These are phyloP conservation scores for Trichoderma arundinaceum DNA, from an alignment of 2,329 filamentous ascomycete species.

Conservation along the genomic window DNA sequence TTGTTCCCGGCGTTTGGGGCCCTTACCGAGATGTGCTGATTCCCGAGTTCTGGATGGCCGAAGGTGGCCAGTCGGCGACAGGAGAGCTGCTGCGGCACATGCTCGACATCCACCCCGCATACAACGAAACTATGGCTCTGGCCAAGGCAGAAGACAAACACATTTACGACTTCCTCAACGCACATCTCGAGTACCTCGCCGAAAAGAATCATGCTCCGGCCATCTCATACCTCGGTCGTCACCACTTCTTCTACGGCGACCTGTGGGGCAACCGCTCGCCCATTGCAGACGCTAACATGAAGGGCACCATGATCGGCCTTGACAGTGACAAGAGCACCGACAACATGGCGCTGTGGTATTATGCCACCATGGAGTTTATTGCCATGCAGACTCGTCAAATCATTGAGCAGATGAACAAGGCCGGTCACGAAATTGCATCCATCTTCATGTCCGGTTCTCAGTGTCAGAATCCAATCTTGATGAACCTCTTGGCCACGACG, in stretches of 20 bases:
- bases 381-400: constrained; percentile 97
- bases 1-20: constrained; percentile 95
- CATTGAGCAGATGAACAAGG: constrained; percentile 87
- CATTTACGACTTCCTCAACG: constrained; percentile 94
- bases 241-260: constrained; percentile 99
- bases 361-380: constrained; percentile 97
- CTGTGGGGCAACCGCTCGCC: constrained; percentile 96
- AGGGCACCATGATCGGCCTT: constrained; percentile 84
- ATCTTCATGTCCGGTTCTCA: constrained; percentile 99
- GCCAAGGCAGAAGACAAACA: constrained; percentile 84
- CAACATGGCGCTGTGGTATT: constrained; percentile 89
- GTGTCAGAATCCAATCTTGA: constrained; percentile 92
- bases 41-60: constrained; percentile 93
- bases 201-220: constrained; percentile 72
- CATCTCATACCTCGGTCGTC: constrained; percentile 83
- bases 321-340: constrained; percentile 86
- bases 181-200: constrained; percentile 78
- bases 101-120: constrained; percentile 92
- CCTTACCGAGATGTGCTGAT: constrained; percentile 94
- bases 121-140: constrained; percentile 77
- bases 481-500: constrained; percentile 87
- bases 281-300: constrained; percentile 91
- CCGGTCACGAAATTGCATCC: constrained; percentile 84
- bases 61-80: constrained; percentile 95
- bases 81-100: constrained; percentile 94